A percentile compares a stretch with the other conserved stretches of the same genome.
Conservation (phyloP, 345 rosid genomes). For the Rubroshorea leprosula region DNA sequence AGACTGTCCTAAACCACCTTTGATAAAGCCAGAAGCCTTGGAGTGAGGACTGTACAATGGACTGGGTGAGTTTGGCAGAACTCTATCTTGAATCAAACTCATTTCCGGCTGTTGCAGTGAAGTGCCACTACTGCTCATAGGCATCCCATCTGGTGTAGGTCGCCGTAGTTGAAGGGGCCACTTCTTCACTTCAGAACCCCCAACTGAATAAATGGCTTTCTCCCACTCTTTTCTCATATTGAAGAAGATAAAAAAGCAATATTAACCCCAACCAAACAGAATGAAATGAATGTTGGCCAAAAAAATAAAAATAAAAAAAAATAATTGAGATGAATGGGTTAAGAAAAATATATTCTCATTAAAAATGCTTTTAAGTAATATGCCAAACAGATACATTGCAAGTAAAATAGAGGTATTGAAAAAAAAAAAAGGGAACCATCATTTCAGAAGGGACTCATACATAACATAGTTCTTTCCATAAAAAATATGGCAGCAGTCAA, state of each 20-base stretch:
- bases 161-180: conserved; percentile 94
- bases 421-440: not conserved
- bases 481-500: no score
- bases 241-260: conserved; percentile 13
- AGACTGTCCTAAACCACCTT: conserved; percentile 78
- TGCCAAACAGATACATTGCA: conserved; percentile 14
- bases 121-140: conserved; percentile 59
- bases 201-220: conserved; percentile 88
- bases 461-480: no score
- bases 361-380: not conserved
- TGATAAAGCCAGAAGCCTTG: conserved; percentile 79
- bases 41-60: conserved; percentile 75
- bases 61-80: conserved; percentile 76
- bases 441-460: no score
- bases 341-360: not conserved
- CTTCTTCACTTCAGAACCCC: conserved; percentile 84
- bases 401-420: not conserved
- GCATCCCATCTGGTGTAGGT: conserved; percentile 76
- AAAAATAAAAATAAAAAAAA: no score
- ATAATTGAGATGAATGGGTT: not conserved
- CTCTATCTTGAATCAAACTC: conserved; percentile 87
- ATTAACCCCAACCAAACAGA: conserved; percentile 7
- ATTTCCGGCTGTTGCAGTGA: conserved; percentile 89
- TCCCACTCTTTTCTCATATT: conserved; percentile 74
- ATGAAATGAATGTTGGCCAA: not conserved